These are phyloP conservation scores for Candida namnaoensis DNA, from an alignment of 805 yeast genomes.

Conservation along the genomic window DNA sequence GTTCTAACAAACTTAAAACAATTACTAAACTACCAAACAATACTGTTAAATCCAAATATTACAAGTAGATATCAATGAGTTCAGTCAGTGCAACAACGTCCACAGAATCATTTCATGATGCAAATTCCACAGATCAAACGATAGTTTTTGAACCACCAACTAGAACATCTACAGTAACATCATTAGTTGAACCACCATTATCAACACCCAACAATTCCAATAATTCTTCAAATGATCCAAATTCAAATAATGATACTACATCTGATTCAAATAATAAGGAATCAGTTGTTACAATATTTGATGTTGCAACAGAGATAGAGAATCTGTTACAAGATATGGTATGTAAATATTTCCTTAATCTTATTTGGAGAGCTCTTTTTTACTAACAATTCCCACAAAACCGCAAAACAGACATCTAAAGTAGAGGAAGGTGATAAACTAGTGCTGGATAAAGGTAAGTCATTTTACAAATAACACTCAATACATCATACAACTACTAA, in stretches of 20 bases:
- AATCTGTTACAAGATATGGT: slow-evolving; percentile 13
- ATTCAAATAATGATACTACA: neutral
- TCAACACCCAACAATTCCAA: slow-evolving; percentile 3
- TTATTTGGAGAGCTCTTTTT: too few relatives aligned
- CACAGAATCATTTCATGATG: neutral
- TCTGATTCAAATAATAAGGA: neutral
- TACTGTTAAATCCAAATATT: too few relatives aligned
- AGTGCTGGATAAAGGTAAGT: slow-evolving; percentile 9
- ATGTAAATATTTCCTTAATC: slow-evolving; percentile 3
- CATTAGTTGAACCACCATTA: slow-evolving; percentile 2
- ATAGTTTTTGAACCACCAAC: neutral
- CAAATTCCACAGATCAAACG: too few relatives aligned
- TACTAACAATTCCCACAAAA: too few relatives aligned
- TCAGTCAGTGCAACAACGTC: neutral
- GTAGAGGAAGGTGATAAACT: slow-evolving; percentile 16
- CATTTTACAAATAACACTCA: too few relatives aligned
- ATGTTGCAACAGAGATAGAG: slow-evolving; percentile 22
- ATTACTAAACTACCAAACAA: too few relatives aligned
- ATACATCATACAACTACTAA: slow-evolving; percentile 3
- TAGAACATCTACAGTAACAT: neutral
- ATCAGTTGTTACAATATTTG: slow-evolving; percentile 18
- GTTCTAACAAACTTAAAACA: too few relatives aligned
- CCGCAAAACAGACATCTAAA: slow-evolving; percentile 5
- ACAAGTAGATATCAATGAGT: too few relatives aligned
- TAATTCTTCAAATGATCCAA: neutral